Conservation (phyloP, 2,329 filamentous ascomycete species). For the Sporothrix dimorphospora region DNA sequence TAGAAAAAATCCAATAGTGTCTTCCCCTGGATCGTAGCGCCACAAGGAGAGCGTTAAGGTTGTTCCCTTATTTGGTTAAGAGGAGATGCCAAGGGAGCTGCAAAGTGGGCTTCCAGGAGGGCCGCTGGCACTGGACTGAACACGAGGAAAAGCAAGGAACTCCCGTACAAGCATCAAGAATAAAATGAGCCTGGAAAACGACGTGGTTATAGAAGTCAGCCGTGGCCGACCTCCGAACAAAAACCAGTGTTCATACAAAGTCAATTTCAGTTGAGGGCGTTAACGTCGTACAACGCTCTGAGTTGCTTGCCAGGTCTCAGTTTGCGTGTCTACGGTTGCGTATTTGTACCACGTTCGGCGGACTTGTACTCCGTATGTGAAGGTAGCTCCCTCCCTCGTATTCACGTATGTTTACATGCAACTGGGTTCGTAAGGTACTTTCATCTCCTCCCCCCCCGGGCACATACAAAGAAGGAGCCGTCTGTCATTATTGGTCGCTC, state of each 20-base stretch:
- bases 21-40: not conserved
- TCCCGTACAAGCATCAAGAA: too few relatives aligned
- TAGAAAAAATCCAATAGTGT: not conserved
- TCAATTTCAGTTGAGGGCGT: not conserved
- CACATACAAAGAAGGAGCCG: not conserved
- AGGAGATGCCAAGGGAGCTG: not conserved
- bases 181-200: too few relatives aligned
- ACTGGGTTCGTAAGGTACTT: not conserved
- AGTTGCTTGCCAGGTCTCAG: not conserved
- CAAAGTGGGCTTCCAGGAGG: not conserved
- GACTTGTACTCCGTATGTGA: not conserved
- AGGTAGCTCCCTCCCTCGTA: constrained; percentile 2
- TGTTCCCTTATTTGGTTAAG: not conserved
- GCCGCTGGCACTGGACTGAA: too few relatives aligned
- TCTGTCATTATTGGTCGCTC: not conserved
- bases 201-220: not conserved
- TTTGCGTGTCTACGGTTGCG: not conserved
- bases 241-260: too few relatives aligned
- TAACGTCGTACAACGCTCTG: not conserved
- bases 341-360: not conserved
- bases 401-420: not conserved
- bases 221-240: not conserved
- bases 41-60: not conserved
- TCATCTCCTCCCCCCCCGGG: not conserved
- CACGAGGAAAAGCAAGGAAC: too few relatives aligned